Evolutionary conservation across 768 basidiomycete genomes (phyloP).

Genomic region (Leccinum ochraceum): DNA sequence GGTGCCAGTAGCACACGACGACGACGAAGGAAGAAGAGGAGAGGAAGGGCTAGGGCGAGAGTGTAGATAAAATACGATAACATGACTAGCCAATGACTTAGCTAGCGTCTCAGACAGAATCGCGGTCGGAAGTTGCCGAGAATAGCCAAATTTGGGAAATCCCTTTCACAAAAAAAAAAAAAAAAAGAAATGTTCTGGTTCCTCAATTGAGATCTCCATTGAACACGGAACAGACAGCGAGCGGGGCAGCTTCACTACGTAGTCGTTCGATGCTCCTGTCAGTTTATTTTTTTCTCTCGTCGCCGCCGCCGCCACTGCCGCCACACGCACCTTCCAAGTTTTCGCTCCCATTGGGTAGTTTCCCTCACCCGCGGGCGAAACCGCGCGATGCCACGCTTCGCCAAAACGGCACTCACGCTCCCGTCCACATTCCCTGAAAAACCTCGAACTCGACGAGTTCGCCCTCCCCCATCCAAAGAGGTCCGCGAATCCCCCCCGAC

Average conservation of each 20-base stretch:
- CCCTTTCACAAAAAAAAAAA: background rate
- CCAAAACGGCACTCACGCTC: background rate
- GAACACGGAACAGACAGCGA: background rate
- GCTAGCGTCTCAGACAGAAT: conserved; percentile 4
- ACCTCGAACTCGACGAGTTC: background rate
- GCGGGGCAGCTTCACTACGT: background rate
- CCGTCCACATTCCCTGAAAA: background rate
- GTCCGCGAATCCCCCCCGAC: background rate
- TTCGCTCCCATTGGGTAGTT: background rate
- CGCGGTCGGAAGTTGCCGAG: conserved; percentile 18
- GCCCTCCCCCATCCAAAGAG: background rate
- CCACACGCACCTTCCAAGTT: background rate
- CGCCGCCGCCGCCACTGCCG: conserved; percentile 11
- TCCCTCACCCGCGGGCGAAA: background rate
- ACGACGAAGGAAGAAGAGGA: conserved; percentile 29
- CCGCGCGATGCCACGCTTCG: background rate
- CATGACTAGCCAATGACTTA: conserved; percentile 2
- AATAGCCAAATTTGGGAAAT: background rate
- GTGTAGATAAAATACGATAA: conserved; percentile 29
- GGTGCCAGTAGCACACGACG: conserved; percentile 11
- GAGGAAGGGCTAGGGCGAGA: conserved; percentile 34
- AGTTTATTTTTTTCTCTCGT: background rate
- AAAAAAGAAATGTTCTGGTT: background rate
- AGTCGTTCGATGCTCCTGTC: background rate
- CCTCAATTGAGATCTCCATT: background rate